Conservation (phyloP, 495 filamentous ascomycete genomes). For the Aspergillus ostianus region DNA sequence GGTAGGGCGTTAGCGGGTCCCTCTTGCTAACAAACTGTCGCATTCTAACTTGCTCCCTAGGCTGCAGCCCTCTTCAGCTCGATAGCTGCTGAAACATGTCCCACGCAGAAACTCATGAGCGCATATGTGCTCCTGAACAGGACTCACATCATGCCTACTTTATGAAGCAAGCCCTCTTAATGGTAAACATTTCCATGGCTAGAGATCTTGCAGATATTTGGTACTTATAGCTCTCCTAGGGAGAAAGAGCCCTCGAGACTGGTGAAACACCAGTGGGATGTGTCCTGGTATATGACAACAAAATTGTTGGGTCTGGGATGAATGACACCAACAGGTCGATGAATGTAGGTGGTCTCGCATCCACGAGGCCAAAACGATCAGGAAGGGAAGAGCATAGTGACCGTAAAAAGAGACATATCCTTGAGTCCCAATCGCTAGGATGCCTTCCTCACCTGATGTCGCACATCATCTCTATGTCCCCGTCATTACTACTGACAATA, state of each 20-base stretch:
- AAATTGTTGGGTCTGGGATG: slow-evolving; percentile 83
- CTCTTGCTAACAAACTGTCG: too few relatives aligned
- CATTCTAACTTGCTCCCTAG: too few relatives aligned
- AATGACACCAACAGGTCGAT: slow-evolving; percentile 92
- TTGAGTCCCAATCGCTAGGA: neutral
- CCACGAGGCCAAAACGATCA: neutral
- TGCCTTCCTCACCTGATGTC: neutral
- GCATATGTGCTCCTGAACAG: slow-evolving; percentile 5
- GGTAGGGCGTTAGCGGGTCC: too few relatives aligned
- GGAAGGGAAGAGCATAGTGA: neutral
- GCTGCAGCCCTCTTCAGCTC: too few relatives aligned
- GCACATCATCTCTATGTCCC: neutral
- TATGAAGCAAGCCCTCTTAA: slow-evolving; percentile 68
- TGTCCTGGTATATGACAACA: slow-evolving; percentile 73
- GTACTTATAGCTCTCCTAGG: slow-evolving; percentile 46
- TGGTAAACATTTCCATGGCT: slow-evolving; percentile 46
- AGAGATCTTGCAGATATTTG: neutral
- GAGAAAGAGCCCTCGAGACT: slow-evolving; percentile 70
- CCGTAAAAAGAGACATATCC: neutral
- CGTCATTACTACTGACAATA: neutral
- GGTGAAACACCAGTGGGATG: slow-evolving; percentile 97
- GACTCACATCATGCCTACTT: slow-evolving; percentile 51
- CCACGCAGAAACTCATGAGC: neutral
- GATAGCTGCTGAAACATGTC: neutral
- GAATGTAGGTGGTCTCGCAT: slow-evolving; percentile 48